Conservation (phyloP, 2,329 filamentous ascomycete species). For the Domatiomyces catenatus region DNA sequence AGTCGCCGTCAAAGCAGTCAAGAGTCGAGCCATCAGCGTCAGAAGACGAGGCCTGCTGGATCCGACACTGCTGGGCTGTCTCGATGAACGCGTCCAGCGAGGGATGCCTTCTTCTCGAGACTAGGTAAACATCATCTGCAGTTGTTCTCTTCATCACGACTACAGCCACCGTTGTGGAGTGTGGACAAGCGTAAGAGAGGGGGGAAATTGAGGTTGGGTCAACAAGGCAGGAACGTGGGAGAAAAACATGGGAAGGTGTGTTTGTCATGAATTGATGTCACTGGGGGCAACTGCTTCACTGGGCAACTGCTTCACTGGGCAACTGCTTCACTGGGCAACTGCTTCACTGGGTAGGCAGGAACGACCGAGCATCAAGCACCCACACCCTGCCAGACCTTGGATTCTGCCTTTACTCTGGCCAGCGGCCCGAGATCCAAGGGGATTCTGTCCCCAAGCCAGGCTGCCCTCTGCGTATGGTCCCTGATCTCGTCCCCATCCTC, state of each 20-base stretch:
- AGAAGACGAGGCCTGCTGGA: background rate
- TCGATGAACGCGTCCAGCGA: background rate
- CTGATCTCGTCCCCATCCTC: slow-evolving; percentile 35
- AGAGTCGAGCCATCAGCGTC: background rate
- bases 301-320: no score
- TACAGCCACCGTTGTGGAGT: background rate
- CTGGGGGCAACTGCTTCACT: no score
- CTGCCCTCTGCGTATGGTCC: slow-evolving; percentile 32
- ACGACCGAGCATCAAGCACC: no score
- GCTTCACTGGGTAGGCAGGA: no score
- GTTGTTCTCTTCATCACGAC: background rate
- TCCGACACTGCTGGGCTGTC: background rate
- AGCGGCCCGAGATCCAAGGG: slow-evolving; percentile 29
- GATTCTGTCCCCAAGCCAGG: slow-evolving; percentile 32
- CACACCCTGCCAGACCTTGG: background rate
- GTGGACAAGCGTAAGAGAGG: background rate
- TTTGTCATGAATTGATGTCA: no score
- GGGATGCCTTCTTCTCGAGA: background rate
- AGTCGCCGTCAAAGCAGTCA: background rate
- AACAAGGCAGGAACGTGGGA: background rate
- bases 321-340: no score
- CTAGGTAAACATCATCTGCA: background rate
- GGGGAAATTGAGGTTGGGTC: background rate
- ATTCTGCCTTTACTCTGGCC: slow-evolving; percentile 12
- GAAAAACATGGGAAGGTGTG: no score